Base-by-base conservation (phyloP, 2,329 filamentous ascomycete species). In the Tolypocladium tropicale region DNA sequence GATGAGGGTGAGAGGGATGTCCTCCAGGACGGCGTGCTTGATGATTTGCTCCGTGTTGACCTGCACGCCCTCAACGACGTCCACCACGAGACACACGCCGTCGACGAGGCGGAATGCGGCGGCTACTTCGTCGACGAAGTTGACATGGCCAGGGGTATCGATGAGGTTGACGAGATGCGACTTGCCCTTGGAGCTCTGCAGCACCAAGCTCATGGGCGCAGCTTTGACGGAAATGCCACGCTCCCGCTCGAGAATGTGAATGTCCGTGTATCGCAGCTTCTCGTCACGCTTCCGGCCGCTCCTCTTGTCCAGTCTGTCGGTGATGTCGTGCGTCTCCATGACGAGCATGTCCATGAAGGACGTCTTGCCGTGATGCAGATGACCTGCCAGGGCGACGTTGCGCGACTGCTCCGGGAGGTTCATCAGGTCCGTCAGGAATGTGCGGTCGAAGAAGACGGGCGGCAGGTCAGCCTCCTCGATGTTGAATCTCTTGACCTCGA, bases 291-390 rank as follows among this genome's bases (percentile, higher is more conserved):
- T 89, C 72, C 82, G 90, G 53, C 93, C 92, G 55, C 83, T 86
- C 70, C 89, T 85, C 72, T 88, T 88, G 62, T 96, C 88, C 60
- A 95, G 74, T 64, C 87, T 83, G 50, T 90, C 85, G 53, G 82
- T 78, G 55, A 97, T 84, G 64, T 96, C 88, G 69, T 99, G 94
- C 43, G 94, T 99, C 74, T 99, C 90, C 67, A 93, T 78, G 14
- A 99, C 94, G 62, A 99, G 77, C 90, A 96, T 97, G 70, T 99
- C 94, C 88, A 97, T 91, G 62, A 99, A 90, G 0, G 93, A 90
- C 12, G 94, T 99, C 78, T 99, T 99, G 63, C 94, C 94, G 72
- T 99, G 94, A 69, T 99, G 94, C 56, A 99, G 72, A 71, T 99
- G 93, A 54, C 94, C 94, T 6, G 89, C 91, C 53, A 99, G 77